Base-by-base conservation (phyloP, 2,329 filamentous ascomycete species). In the Bipolaris victoriae region DNA sequence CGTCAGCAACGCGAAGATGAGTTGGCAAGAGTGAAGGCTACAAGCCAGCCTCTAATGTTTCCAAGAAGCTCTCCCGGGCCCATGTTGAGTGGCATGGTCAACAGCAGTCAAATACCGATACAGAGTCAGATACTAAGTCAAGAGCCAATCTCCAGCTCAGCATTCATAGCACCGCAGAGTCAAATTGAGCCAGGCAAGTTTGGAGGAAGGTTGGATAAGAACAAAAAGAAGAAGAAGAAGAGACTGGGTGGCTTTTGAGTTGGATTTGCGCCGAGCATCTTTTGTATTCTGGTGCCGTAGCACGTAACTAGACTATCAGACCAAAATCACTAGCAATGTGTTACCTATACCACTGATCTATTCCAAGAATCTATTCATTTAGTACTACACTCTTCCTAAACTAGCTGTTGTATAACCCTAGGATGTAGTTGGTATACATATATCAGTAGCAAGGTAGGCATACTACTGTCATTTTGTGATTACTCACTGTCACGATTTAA, bases 1-100 rank as follows among this genome's bases (percentile, higher is more conserved):
- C 69, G 77, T 13, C 78, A 81, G 62, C 70, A 72, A 18, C 71
- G 76, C 7, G 78, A 82, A 50, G 63, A 72, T 52, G 75, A 73
- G 39, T 35, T 68, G 15, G 55, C 65, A 44, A 66, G 53, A 37
- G 52, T 60, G 13, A 65, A 62, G 24, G 41, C 54, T 43, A 62
- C 55, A 33, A 73, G 64, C 39, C 71, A 73, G 51, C 58, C 67
- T 10, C 16, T 26, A 15, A 29, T 47, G 7, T 55, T 64, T 18
- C 46, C 64, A 22, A 64, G 66, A 46, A 76, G 71, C 22, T 73
- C 67, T 16, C 73, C 72, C 3, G 70, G 67, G 7, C 72, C 68
- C 0, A 58, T 52, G 16, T 39, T 69, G 16, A 57, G 60, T 52
- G 62, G 54, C 7, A 60, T 65, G 44, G 56, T 50, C 15, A 57